A percentile compares a stretch with the other conserved stretches of the same genome.
Evolutionary conservation across 2,329 filamentous ascomycete genomes (phyloP).

Genomic region (Ramularia endophylla): DNA sequence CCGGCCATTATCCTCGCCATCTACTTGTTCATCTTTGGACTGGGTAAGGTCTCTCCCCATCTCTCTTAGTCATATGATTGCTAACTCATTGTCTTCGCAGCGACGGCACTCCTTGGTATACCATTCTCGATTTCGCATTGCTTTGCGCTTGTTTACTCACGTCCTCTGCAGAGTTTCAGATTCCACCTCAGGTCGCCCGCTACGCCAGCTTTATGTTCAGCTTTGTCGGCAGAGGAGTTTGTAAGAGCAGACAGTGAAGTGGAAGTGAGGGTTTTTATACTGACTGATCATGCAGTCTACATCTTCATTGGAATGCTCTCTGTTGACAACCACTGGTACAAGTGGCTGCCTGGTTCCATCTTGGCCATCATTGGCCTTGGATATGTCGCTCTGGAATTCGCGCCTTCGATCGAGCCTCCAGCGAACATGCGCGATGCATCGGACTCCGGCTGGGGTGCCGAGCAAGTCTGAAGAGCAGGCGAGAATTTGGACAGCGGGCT

Average conservation of each 20-base stretch:
- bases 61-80: slow-evolving; percentile 3
- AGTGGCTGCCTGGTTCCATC: slow-evolving; percentile 69
- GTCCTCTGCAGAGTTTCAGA: slow-evolving; percentile 69
- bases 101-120: slow-evolving; percentile 51
- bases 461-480: slow-evolving; percentile 41
- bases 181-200: slow-evolving; percentile 83
- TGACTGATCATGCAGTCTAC: slow-evolving; percentile 63
- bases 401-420: slow-evolving; percentile 48
- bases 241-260: slow-evolving; percentile 49
- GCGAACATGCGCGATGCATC: slow-evolving; percentile 49
- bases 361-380: slow-evolving; percentile 71
- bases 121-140: slow-evolving; percentile 2
- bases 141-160: slow-evolving; percentile 7
- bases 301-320: slow-evolving; percentile 88
- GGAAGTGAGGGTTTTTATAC: slow-evolving; percentile 4
- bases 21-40: slow-evolving; percentile 88
- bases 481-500: too few relatives aligned
- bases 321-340: slow-evolving; percentile 60
- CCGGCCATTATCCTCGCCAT: slow-evolving; percentile 70
- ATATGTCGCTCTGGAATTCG: slow-evolving; percentile 55
- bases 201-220: slow-evolving; percentile 98
- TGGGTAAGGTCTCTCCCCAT: slow-evolving; percentile 51
- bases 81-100: slow-evolving; percentile 34
- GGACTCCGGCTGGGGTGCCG: slow-evolving; percentile 48
- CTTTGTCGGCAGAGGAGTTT: slow-evolving; percentile 89